phyloP scores from a whole-genome alignment of 1,284 basidiomycete species.

The Malassezia furfur region DNA sequence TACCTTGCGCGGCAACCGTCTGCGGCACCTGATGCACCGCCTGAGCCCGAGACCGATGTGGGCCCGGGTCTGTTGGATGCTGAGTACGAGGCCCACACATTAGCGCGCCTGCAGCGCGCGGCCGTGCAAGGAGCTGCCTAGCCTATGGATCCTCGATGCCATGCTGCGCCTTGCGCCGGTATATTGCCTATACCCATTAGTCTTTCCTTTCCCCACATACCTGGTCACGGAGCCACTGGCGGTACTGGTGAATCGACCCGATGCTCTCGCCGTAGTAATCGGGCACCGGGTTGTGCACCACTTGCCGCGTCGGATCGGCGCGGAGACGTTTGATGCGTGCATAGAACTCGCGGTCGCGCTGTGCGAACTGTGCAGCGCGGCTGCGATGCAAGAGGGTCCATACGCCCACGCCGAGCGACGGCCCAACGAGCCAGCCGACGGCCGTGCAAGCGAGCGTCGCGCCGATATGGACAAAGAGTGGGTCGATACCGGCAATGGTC shows the following conservation, averaged over 20 bases:
- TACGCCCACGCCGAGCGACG: conserved; percentile 30
- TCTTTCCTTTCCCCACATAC: conserved; percentile 6
- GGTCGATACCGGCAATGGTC: conserved; percentile 37
- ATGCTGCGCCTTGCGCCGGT: conserved; percentile 38
- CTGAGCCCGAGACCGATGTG: neutral
- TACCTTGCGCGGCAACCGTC: neutral
- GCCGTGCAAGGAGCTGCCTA: neutral
- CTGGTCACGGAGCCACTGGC: conserved; percentile 45
- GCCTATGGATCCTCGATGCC: conserved; percentile 28
- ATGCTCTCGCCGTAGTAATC: conserved; percentile 47
- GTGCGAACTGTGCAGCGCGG: conserved; percentile 28
- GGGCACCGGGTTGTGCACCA: conserved; percentile 42
- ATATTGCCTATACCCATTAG: conserved; percentile 22
- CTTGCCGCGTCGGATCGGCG: conserved; percentile 37
- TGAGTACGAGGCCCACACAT: conserved; percentile 13
- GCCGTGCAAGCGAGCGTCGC: conserved; percentile 36
- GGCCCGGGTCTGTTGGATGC: neutral
- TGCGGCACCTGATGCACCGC: neutral
- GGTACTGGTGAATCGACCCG: conserved; percentile 37
- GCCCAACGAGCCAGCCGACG: conserved; percentile 40
- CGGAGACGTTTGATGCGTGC: conserved; percentile 34
- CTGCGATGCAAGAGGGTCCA: conserved; percentile 33
- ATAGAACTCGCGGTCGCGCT: conserved; percentile 40
- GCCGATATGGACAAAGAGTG: conserved; percentile 34
- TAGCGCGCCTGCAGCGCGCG: conserved; percentile 7